Evolutionary conservation across 2,329 filamentous ascomycete species (phyloP), one percentile per base, ranked within the genome.

Genomic region (Epichloe hybrida): DNA sequence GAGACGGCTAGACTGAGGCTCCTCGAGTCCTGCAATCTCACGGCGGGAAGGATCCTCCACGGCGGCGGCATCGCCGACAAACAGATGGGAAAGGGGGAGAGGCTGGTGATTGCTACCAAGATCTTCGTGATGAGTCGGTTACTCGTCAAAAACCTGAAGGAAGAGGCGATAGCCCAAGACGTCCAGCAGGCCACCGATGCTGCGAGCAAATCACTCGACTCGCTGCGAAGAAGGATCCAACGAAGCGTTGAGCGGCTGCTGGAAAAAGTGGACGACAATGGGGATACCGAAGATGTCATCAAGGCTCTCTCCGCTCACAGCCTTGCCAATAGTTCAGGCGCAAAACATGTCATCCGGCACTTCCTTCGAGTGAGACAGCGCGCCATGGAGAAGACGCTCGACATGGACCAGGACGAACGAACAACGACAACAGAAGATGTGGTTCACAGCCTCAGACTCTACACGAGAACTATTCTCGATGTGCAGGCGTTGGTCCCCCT

Each of bases 271-370:
- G 76, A 83, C 74, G 64, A 75, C 59, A 54, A 70, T 61, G 54
- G 64, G 53, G 57, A 74, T 57, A 59, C 73, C 52, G 60, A 72
- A 53, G 72, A 77, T 21, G 74, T 93, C 15, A 71, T 91, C 12
- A 83, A 88, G 58, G 81, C 84, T 0, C 73, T 96, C 57, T 86
- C 83, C 51, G 89, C 90, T 0, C 90, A 89, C 63, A 89, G 88
- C 54, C 72, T 97, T 48, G 80, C 83, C 1, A 89, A 85, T 3
- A 94, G 80, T 59, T 88, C 85, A 0, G 86, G 88, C 0, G 81
- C 87, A 0, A 81, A 79, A 52, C 89, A 95, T 62, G 84, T 88
- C 0, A 67, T 96, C 49, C 73, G 80, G 7, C 83, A 93, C 66
- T 91, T 96, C 59, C 75, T 94, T 47, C 76, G 81, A 48, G 77